Evolutionary conservation across 208 protist genomes (phyloP), one percentile per base, ranked within the genome.

Genomic region (Leishmania mexicana): DNA sequence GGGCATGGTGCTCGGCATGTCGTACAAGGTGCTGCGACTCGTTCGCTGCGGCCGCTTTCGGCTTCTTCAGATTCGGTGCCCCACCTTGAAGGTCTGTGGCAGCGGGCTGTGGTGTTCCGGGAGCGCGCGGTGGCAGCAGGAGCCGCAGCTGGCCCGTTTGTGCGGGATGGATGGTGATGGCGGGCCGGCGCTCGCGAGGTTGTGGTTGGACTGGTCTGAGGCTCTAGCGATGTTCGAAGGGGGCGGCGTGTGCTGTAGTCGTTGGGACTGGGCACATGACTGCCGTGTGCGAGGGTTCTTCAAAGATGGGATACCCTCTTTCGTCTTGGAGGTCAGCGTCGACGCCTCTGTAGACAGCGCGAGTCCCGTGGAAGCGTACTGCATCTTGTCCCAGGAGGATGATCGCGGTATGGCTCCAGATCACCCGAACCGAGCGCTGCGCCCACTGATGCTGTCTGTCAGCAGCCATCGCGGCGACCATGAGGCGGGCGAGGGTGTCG

Each of bases 131-230:
- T 94, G 90, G 90, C 51, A 75, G 76, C 70, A 81, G 84, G 51
- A 89, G n/a, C 74, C 80, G n/a, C 53, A 87, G 21, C 74, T 94
- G 7, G 73, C 75, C 49, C 28, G 68, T 40, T 71, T 87, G 64
- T 88, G 83, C 64, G 76, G 80, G 45, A 73, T 94, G 49, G 47
- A 65, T n/a, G 83, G 75, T 53, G 83, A 80, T 42, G 78, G 70
- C 10, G 79, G 4, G n/a, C n/a, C 19, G 1, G 49, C 58, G 49
- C 54, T 81, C 0, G 87, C 70, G 57, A 62, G 70, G 5, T 64
- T 95, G 65, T 96, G 88, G 88, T 64, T 96, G 49, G 88, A 88
- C 54, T 93, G 88, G 91, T 76, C 57, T 40, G 90, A 94, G 68
- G 89, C 83, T 70, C 64, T 90, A 47, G 13, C 76, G 15, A 82